A percentile compares a stretch with the other conserved stretches of the same genome.
Evolutionary conservation across 1,139 yeast species (phyloP).

Genomic region (Debaryomycetaceae sp.): DNA sequence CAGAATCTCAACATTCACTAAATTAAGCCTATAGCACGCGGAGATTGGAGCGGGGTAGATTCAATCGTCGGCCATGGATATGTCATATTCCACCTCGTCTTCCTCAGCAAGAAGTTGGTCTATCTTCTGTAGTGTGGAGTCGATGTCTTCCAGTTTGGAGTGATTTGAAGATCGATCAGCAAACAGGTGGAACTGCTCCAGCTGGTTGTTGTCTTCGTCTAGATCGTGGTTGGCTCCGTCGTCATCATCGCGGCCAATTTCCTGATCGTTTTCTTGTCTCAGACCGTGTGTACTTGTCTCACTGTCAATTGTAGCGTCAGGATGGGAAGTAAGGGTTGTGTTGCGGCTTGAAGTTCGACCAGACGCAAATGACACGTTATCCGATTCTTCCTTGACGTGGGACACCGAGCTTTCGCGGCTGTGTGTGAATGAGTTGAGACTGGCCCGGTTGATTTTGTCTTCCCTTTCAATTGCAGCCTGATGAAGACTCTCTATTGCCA

Average conservation of each 20-base stretch:
- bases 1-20: neutral
- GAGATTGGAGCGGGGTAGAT: neutral
- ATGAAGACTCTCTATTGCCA: conserved; percentile 22
- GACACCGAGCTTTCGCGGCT: neutral
- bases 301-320: neutral
- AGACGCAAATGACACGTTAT: neutral
- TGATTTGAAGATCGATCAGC: neutral
- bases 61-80: conserved; percentile 16
- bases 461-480: conserved; percentile 25
- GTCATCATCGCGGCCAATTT: conserved; percentile 9
- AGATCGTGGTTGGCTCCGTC: conserved; percentile 1
- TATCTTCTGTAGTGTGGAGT: conserved; percentile 25
- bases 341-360: neutral
- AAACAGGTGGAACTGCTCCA: neutral
- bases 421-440: neutral
- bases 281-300: conserved; percentile 6
- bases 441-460: neutral
- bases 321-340: neutral
- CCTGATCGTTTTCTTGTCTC: conserved; percentile 8
- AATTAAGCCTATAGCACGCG: neutral
- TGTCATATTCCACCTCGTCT: conserved; percentile 39
- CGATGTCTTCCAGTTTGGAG: conserved; percentile 3
- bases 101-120: conserved; percentile 38
- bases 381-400: neutral
- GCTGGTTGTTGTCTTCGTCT: conserved; percentile 1